Base-by-base conservation (phyloP, 2,329 filamentous ascomycete species). In the Diaporthe sp. region DNA sequence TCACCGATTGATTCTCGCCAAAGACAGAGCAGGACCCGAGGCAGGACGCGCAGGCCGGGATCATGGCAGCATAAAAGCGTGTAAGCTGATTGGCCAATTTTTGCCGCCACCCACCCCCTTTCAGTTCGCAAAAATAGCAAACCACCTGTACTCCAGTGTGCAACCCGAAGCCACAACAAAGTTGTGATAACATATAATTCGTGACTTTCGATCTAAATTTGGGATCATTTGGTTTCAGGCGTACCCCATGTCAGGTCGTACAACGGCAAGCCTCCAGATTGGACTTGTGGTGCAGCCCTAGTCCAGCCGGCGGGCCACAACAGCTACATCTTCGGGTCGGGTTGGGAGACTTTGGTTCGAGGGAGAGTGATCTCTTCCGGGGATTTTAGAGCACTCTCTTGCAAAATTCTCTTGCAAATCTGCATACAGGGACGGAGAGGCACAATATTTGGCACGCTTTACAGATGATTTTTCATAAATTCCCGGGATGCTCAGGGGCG, bases 61-160 rank as follows among this genome's bases (percentile, higher is more conserved):
- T 67, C 28, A 52, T 25, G 42, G 42, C 61, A 2, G 28, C 66
- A 55, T 30, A 42, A 58, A 72, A 64, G 55, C 30, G 33, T 72
- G 70, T 72, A 64, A 64, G 61, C 61, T 72, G 70, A 40, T 38
- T 58, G 61, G 52, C 25, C 38, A 55, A n/a, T 45, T 10, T 17
- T 22, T 6, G n/a, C 25, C 22, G 13, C 17, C 35, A 13, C 28
- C 19, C n/a, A n/a, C n/a, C n/a, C n/a, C n/a, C n/a, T 45, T n/a
- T 13, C 4, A 4, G 8, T 17, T 28, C 40, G 22, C 17, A 22
- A 35, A 35, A 12, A 42, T 28, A 30, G 30, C 67, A 71, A 22
- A 25, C 68, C 52, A 33, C 38, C 45, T 17, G 28, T 13, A 28
- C 33, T 54, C 12, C 12, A 6, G 7, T 19, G 30, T 67, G 33